These are phyloP conservation scores for Candida labiduridarum DNA, from an alignment of 1,139 yeast species.

Conservation along the genomic window DNA sequence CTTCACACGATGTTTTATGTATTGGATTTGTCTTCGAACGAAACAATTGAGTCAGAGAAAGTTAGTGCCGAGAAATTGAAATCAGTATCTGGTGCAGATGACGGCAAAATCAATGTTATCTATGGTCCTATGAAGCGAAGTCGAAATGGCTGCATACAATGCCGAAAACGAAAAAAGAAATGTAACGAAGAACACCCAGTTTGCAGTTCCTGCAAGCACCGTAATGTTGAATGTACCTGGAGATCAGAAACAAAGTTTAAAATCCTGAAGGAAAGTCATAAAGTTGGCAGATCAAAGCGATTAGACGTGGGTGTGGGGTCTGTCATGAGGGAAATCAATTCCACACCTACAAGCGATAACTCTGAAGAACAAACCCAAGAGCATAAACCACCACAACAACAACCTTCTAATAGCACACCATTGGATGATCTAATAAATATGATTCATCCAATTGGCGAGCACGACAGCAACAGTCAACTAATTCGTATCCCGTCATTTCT, in stretches of 20 bases:
- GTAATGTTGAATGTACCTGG: constrained; percentile 24
- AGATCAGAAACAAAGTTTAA: constrained; percentile 10
- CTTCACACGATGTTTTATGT: constrained; percentile 10
- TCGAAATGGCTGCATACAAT: constrained; percentile 22
- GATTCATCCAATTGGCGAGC: not conserved
- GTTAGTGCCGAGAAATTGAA: not conserved
- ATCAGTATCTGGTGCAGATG: not conserved
- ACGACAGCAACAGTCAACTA: not conserved
- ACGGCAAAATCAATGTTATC: constrained; percentile 7
- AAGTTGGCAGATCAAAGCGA: not conserved
- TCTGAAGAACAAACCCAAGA: not conserved
- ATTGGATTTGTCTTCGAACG: constrained; percentile 12
- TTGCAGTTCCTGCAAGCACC: constrained; percentile 26
- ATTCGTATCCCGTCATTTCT: not conserved
- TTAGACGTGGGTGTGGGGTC: not conserved
- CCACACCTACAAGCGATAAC: not conserved
- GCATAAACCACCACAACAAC: not conserved
- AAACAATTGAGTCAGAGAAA: constrained; percentile 10
- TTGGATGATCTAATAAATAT: not conserved
- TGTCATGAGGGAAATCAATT: not conserved
- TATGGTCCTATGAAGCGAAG: constrained; percentile 16
- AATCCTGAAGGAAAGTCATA: constrained; percentile 3
- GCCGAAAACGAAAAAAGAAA: constrained; percentile 24
- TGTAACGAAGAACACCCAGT: constrained; percentile 32
- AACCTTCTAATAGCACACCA: not conserved